A percentile compares a stretch with the other conserved stretches of the same genome.
phyloP scores from a whole-genome alignment of 208 protist species.

The Porcisia deanei region DNA sequence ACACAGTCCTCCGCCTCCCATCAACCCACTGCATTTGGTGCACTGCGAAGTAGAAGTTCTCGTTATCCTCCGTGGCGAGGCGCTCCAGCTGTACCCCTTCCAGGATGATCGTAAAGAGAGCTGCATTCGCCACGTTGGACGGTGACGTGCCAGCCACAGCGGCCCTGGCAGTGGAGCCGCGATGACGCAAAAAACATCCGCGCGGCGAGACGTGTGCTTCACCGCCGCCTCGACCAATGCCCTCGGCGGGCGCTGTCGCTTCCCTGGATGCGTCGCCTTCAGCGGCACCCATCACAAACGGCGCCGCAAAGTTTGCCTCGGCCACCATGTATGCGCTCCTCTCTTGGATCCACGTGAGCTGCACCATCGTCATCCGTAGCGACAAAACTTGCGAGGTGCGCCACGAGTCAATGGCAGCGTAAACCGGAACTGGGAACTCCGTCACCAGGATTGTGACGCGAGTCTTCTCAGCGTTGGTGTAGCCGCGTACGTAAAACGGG shows the following conservation, averaged over 20 bases:
- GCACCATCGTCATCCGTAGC: constrained; percentile 46
- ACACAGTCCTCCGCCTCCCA: constrained; percentile 35
- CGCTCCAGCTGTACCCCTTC: constrained; percentile 53
- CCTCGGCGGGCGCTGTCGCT: background rate
- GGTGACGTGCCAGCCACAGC: background rate
- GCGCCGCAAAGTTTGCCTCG: background rate
- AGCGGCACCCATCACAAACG: constrained; percentile 5
- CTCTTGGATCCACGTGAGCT: constrained; percentile 44
- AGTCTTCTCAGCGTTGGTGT: constrained; percentile 61
- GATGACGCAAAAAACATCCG: background rate
- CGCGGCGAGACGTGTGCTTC: background rate
- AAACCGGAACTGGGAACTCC: constrained; percentile 40
- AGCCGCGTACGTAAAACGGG: constrained; percentile 63
- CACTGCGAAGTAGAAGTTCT: constrained; percentile 45
- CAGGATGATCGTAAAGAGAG: constrained; percentile 48
- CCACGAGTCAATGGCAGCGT: constrained; percentile 51
- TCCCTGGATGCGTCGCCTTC: background rate
- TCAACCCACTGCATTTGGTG: constrained; percentile 74
- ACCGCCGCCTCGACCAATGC: background rate
- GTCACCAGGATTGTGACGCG: constrained; percentile 66
- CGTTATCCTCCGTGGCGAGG: constrained; percentile 54
- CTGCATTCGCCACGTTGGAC: constrained; percentile 1
- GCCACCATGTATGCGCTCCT: constrained; percentile 14
- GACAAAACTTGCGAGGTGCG: constrained; percentile 39
- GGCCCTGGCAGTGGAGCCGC: background rate